Conservation (phyloP, 2,329 filamentous ascomycete genomes). For the Calcarisporium arbuscula region DNA sequence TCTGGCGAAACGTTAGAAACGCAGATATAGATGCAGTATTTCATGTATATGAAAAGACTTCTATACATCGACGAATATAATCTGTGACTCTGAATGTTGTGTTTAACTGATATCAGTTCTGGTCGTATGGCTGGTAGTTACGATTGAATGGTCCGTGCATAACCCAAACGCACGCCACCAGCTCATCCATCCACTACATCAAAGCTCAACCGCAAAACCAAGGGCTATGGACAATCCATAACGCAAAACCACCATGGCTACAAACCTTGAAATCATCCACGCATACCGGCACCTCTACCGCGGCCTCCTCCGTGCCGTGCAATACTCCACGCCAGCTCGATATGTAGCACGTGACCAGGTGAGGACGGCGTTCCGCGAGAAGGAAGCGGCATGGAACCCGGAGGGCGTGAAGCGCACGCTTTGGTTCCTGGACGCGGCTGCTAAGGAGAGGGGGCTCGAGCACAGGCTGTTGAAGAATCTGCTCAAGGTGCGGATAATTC, state of each 20-base stretch:
- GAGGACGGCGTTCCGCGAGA: constrained; percentile 51
- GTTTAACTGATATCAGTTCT: too few species aligned
- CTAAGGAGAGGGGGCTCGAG: constrained; percentile 58
- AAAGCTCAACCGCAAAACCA: too few species aligned
- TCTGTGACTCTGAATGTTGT: too few species aligned
- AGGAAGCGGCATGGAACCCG: constrained; percentile 37
- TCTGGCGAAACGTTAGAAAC: too few species aligned
- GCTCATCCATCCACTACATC: too few species aligned
- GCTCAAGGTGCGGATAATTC: constrained; percentile 28
- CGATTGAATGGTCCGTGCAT: too few species aligned
- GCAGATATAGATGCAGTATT: too few species aligned
- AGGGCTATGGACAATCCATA: not conserved
- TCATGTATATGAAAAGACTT: too few species aligned
- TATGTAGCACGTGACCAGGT: constrained; percentile 55
- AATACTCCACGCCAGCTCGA: constrained; percentile 63
- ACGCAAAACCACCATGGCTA: constrained; percentile 12
- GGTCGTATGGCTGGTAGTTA: too few species aligned
- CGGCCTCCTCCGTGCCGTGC: constrained; percentile 60
- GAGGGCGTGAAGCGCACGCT: constrained; percentile 57
- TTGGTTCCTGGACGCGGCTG: constrained; percentile 63
- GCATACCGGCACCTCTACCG: constrained; percentile 68
- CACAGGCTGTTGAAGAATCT: constrained; percentile 67
- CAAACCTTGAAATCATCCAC: constrained; percentile 42
- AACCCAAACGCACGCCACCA: too few species aligned
- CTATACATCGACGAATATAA: too few species aligned